Evolutionary conservation across 2,329 filamentous ascomycete species (phyloP), one percentile per base, ranked within the genome.

Genomic region (Fusarium anthophilum): DNA sequence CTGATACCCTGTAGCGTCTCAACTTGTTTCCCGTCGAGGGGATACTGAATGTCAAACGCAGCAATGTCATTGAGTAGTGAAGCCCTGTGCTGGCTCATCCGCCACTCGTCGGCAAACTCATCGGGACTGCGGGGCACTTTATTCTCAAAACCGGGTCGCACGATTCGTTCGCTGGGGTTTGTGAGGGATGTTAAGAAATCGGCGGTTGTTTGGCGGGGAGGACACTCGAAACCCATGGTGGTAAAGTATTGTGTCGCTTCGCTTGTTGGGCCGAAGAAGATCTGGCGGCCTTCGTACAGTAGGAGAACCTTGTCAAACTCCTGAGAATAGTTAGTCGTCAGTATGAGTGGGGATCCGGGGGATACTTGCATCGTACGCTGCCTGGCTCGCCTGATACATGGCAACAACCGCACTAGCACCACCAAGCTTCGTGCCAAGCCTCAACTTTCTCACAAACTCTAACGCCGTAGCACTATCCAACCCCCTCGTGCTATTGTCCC

Each of bases 401-500:
- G 91, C 89, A 6, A 93, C 90, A 14, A 87, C 81, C 0, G 89
- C 89, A 1, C 90, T 88, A 4, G 88, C 76, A 38, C 88, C 83
- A 8, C 88, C 86, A 77, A 92, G 87, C 70, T 91, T 88, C 2
- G 90, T 91, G 12, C 91, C 83, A 13, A 88, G 86, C 26, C 90
- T 83, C 41, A 93, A 80, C 56, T 88, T 90, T 70, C 88, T 87
- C 15, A 91, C 90, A 64, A 91, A 92, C 73, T 92, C 90, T 7
- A 92, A 79, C 1, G 91, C 91, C 1, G 90, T 92, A 15, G 87
- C 89, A 10, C 89, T 87, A 77, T 93, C 91, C 4, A 93, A 82
- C 11, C 91, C 91, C 64, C 86, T 83, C 0, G 91, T 93, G 12
- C 87, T 90, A 59, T 93, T 92, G 57, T 91, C 92, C 92, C 92